Percentiles rank a stretch among this genome's conserved stretches.
Evolutionary conservation across 2,329 filamentous ascomycete genomes (phyloP).

Genomic region (Mycogone perniciosa): DNA sequence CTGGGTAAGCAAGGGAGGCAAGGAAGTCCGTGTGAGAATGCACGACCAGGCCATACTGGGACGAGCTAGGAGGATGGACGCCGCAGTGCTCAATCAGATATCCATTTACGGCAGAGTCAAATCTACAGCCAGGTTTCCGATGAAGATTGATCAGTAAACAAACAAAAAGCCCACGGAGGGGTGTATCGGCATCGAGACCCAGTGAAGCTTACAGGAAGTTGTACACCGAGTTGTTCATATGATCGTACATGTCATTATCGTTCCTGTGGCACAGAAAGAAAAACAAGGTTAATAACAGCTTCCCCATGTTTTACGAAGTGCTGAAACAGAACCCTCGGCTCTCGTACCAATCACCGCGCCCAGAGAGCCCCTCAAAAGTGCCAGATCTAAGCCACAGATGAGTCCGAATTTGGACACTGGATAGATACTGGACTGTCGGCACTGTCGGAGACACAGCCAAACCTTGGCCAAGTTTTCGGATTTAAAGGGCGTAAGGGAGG

Average conservation of each 20-base stretch:
- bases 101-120: conserved; percentile 84
- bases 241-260: conserved; percentile 92
- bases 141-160: background rate
- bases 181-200: background rate
- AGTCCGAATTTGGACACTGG: too few species aligned
- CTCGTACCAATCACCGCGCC: too few species aligned
- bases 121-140: conserved; percentile 37
- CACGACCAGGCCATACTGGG: conserved; percentile 76
- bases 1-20: conserved; percentile 72
- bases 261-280: conserved; percentile 48
- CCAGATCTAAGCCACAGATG: too few species aligned
- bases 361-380: too few species aligned
- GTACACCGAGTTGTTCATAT: conserved; percentile 89
- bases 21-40: conserved; percentile 85
- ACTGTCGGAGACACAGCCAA: background rate
- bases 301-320: background rate
- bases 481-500: background rate
- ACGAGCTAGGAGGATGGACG: conserved; percentile 61
- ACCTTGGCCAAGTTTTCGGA: background rate
- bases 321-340: too few species aligned
- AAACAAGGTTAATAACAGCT: conserved; percentile 4
- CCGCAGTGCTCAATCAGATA: conserved; percentile 77
- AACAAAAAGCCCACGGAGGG: background rate
- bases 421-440: background rate
- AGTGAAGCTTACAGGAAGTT: conserved; percentile 56